Base-by-base conservation (phyloP, 1,284 basidiomycete genomes). In the Pseudozyma sp. region DNA sequence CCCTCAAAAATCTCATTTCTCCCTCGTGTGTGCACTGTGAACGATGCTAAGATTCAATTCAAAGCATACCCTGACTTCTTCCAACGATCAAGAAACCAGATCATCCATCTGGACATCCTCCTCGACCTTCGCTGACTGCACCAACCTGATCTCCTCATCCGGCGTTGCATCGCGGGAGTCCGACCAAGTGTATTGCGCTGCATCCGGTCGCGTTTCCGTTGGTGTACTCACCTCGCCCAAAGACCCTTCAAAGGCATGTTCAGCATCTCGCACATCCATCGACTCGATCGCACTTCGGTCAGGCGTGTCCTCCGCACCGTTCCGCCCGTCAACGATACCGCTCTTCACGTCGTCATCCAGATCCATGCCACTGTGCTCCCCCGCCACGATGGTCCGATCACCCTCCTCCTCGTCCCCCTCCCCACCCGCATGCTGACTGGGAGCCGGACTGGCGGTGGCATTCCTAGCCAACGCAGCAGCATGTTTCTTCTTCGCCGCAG, bases 401-500 rank as follows among this genome's bases (percentile, higher is more conserved):
- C 3, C 51, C 2, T 34, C 63, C 4, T 45, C 57, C 16, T 40
- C 37, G 7, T 8, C 52, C 17, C 30, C 33, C 4, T 16, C 33
- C 14, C 8, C 43, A 24, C 19, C 17, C 8, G 19, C 43, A 19
- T 37, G 35, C 35, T 37, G 35, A 14, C 35, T 37, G 6, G 65
- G 54, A 16, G 55, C 49, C 2, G 61, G 61, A 48, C 54, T 64
- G 9, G 61, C 60, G 3, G 61, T 49, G 7, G 54, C 56, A 40
- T 55, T 59, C 35, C 67, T 45, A 14, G 67, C 61, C 13, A 69
- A n/a, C 14, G 58, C 62, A 11, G 57, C 57, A 17, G 58, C 56
- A 33, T 71, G 62, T 39, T 59, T 66, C 58, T 62, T 68, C 57
- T 68, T 72, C 1, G 59, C 60, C 7, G 69, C 65, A 1, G 69